phyloP scores from a whole-genome alignment of 2,329 filamentous ascomycete genomes.

The Rhynchosporium graminicola region DNA sequence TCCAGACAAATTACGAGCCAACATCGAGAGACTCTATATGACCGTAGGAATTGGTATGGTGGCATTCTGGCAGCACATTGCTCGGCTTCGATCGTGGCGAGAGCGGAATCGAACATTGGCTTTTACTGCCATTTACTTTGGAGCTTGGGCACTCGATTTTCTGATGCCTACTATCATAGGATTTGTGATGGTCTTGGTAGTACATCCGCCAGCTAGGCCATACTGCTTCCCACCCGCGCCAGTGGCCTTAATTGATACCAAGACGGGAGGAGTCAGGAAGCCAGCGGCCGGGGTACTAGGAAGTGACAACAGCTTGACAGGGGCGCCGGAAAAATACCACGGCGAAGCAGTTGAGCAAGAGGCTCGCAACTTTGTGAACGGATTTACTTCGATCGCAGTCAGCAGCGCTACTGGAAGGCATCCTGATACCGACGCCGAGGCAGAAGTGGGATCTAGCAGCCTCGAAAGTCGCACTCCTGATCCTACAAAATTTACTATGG shows the following conservation, averaged over 20 bases:
- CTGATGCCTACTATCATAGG: conserved; percentile 61
- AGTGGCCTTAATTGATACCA: conserved; percentile 68
- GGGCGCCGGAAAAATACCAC: conserved; percentile 79
- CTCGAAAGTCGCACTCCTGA: conserved; percentile 60
- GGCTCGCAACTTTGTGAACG: conserved; percentile 76
- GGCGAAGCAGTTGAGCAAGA: conserved; percentile 84
- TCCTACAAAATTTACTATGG: conserved; percentile 56
- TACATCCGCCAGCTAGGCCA: conserved; percentile 61
- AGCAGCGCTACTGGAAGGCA: conserved; percentile 77
- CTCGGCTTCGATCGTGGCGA: conserved; percentile 75
- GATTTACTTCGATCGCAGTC: conserved; percentile 70
- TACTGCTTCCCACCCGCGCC: conserved; percentile 77
- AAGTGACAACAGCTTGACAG: conserved; percentile 75
- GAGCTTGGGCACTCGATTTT: conserved; percentile 74
- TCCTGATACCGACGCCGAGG: conserved; percentile 60
- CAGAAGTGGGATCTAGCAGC: conserved; percentile 27
- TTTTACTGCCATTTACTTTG: conserved; percentile 58
- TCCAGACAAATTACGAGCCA: conserved; percentile 77
- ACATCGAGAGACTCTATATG: conserved; percentile 80
- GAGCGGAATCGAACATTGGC: conserved; percentile 67
- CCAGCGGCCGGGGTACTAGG: conserved; percentile 75
- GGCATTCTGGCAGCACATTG: conserved; percentile 70
- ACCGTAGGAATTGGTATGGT: conserved; percentile 70
- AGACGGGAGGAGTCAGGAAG: conserved; percentile 74
- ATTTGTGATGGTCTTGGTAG: conserved; percentile 65